These are phyloP conservation scores for Arthrobotrys entomopaga DNA, from an alignment of 2,329 filamentous ascomycete species.

Conservation along the genomic window DNA sequence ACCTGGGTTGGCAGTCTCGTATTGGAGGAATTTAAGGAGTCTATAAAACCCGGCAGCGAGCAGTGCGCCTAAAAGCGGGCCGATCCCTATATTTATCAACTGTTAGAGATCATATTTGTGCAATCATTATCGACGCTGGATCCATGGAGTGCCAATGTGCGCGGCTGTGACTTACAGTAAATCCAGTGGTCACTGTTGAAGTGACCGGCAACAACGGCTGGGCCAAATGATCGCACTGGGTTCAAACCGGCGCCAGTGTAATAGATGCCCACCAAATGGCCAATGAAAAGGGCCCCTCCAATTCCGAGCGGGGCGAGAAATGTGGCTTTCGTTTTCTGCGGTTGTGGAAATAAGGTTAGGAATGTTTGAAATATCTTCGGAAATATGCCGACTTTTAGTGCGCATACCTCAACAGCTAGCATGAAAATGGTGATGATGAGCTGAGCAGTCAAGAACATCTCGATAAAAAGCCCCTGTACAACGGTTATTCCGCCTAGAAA, in stretches of 20 bases:
- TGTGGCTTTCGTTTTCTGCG: slow-evolving; percentile 65
- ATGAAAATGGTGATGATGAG: slow-evolving; percentile 71
- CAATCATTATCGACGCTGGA: neutral
- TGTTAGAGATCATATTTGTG: slow-evolving; percentile 13
- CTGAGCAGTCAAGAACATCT: slow-evolving; percentile 73
- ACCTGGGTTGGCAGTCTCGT: slow-evolving; percentile 67
- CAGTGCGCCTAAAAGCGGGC: slow-evolving; percentile 66
- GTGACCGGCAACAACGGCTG: slow-evolving; percentile 61
- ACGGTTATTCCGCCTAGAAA: slow-evolving; percentile 30
- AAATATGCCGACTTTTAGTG: slow-evolving; percentile 8
- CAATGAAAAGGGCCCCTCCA: slow-evolving; percentile 75
- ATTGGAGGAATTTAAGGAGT: slow-evolving; percentile 67
- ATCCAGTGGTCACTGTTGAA: slow-evolving; percentile 52
- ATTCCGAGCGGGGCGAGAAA: slow-evolving; percentile 78
- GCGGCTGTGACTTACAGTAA: slow-evolving; percentile 40
- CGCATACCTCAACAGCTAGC: slow-evolving; percentile 48
- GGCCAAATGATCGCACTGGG: slow-evolving; percentile 67
- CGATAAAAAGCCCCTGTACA: slow-evolving; percentile 70
- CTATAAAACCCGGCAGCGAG: slow-evolving; percentile 66
- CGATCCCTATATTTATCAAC: slow-evolving; percentile 61
- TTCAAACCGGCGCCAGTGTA: slow-evolving; percentile 66
- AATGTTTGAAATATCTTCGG: slow-evolving; percentile 20
- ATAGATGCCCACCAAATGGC: slow-evolving; percentile 64
- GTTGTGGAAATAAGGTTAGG: slow-evolving; percentile 45
- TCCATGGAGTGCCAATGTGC: neutral